Conservation (phyloP, 2,329 filamentous ascomycete genomes). For the Arthrobotrys entomopaga region DNA sequence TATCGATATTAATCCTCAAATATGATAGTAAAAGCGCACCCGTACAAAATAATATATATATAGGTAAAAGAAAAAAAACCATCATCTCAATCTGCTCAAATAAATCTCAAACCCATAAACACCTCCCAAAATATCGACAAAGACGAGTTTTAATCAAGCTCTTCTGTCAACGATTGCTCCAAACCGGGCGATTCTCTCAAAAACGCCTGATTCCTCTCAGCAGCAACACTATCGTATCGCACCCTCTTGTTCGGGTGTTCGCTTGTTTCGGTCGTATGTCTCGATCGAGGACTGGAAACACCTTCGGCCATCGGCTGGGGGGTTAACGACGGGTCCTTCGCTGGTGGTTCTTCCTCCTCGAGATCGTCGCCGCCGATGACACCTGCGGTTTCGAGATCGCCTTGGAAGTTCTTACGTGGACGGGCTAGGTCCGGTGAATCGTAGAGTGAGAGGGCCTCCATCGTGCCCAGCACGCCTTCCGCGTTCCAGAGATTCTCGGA, state of each 20-base stretch:
- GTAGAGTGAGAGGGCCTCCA: conserved; percentile 58
- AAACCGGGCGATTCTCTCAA: conserved; percentile 47
- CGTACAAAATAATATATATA: conserved; percentile 14
- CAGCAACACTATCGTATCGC: conserved; percentile 40
- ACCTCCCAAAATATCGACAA: not conserved
- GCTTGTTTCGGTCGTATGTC: conserved; percentile 33
- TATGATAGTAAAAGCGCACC: too few species aligned
- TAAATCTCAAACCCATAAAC: too few species aligned
- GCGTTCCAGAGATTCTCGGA: conserved; percentile 58
- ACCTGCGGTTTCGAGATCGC: conserved; percentile 55
- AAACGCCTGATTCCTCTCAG: conserved; percentile 45
- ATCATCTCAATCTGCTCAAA: not conserved
- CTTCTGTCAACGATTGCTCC: conserved; percentile 38
- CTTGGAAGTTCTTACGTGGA: conserved; percentile 57
- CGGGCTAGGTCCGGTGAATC: conserved; percentile 55
- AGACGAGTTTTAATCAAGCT: conserved; percentile 33
- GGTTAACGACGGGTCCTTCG: conserved; percentile 30
- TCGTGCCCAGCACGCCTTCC: conserved; percentile 57
- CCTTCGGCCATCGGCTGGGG: conserved; percentile 27
- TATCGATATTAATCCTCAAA: not conserved
- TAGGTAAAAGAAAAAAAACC: conserved; percentile 1
- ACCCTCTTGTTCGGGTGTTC: conserved; percentile 42
- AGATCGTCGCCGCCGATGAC: conserved; percentile 37
- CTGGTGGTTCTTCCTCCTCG: conserved; percentile 21
- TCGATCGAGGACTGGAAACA: conserved; percentile 7